These are phyloP conservation scores for Solanum pennellii DNA, from an alignment of 257 asterid species.

Conservation along the genomic window DNA sequence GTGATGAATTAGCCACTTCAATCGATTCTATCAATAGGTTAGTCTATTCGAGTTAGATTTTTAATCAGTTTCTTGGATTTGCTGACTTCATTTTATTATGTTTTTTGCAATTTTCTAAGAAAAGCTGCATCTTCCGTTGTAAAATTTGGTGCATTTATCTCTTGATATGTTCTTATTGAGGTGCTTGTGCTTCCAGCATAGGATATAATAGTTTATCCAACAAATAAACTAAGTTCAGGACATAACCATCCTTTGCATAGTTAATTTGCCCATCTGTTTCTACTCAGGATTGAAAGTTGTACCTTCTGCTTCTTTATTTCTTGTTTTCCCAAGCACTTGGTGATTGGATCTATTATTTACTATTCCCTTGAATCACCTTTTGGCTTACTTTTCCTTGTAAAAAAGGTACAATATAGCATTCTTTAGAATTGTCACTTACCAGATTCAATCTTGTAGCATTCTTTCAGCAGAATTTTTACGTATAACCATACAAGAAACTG, in stretches of 20 bases:
- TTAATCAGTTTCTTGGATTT: not conserved
- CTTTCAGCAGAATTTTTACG: slow-evolving; percentile 98
- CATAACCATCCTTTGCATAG: not conserved
- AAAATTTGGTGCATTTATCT: not conserved
- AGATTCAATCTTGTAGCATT: slow-evolving; percentile 93
- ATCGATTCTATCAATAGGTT: slow-evolving; percentile 92
- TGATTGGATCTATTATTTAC: not conserved
- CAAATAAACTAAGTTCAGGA: not conserved
- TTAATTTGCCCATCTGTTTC: not conserved
- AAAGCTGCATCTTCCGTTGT: not conserved
- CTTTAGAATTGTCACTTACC: slow-evolving; percentile 44
- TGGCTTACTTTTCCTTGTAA: not conserved
- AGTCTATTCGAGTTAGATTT: slow-evolving; percentile 11
- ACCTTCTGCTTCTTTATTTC: not conserved
- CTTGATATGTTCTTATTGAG: not conserved
- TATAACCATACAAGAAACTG: slow-evolving; percentile 63
- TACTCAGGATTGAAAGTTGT: not conserved
- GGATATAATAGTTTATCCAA: not conserved
- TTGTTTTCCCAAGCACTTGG: not conserved
- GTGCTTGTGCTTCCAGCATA: not conserved
- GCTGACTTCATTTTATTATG: not conserved
- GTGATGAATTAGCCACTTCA: slow-evolving; percentile 72
- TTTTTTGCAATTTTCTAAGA: not conserved
- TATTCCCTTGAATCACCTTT: not conserved
- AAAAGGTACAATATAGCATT: not conserved